Evolutionary conservation across 805 yeast genomes (phyloP), one percentile per base, ranked within the genome.

Genomic region (Yarrowia yakushimensis): DNA sequence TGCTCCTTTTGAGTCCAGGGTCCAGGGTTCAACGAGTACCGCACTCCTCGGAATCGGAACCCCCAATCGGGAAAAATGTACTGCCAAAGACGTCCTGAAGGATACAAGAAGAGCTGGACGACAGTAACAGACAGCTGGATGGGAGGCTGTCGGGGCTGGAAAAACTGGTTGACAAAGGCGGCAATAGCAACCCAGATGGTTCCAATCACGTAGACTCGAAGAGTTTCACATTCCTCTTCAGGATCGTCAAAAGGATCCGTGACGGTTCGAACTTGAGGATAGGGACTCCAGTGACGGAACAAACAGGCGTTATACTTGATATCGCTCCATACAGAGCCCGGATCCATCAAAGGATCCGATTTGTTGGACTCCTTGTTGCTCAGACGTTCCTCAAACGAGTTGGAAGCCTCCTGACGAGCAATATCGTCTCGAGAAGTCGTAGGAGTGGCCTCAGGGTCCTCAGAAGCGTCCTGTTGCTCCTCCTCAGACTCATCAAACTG

Each of bases 201-300:
- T 1, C 76, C 78, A 18, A 78, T 64, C 27, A 72, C 63, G 65
- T 77, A 77, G 13, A 77, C 69, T 67, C 81, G 70, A 39, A 76
- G 78, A 57, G 84, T 80, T 73, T 82, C 84, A 65, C 79, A 78
- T 0, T 78, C 78, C 18, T 75, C 63, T 15, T 66, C 60, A 0
- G 80, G 78, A 63, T 81, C 83, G 67, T 82, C 85, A 50, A 66
- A 72, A 0, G 82, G 78, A 39, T 79, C 81, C 5, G 81, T 77
- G n/a, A 85, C 81, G 20, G 88, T 82, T 71, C 90, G 78, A 18
- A 85, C 88, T 71, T 85, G 89, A 0, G 87, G 83, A 69, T 85
- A 85, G 11, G 88, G 87, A 22, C 84, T 81, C 60, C 60, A 52
- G 34, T 52, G 33, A 1, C 37, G 31, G 34, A 36, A 52, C 4